Conservation (phyloP, 75 land plant genomes). For the Adiantum capillusveneris region DNA sequence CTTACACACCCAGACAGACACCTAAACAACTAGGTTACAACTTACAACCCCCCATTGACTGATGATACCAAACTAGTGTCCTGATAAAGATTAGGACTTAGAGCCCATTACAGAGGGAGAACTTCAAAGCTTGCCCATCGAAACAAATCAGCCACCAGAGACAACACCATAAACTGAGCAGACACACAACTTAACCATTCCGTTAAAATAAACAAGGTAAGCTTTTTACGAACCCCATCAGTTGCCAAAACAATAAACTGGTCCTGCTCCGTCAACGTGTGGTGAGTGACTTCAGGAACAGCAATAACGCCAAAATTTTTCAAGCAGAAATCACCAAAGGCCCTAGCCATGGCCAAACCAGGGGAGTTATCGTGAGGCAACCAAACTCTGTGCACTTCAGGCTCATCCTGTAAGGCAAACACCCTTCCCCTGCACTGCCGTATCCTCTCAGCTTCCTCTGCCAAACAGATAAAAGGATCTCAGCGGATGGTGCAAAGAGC, state of each 20-base stretch:
- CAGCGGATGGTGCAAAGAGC: no score
- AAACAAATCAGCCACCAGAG: no score
- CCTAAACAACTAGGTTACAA: no score
- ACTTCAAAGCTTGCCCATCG: no score
- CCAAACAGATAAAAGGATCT: neutral
- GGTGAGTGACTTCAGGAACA: slow-evolving; percentile 35
- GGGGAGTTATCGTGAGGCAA: slow-evolving; percentile 50
- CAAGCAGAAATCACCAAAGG: slow-evolving; percentile 67
- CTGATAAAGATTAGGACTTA: no score
- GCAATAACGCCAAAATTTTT: slow-evolving; percentile 67
- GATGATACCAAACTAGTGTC: no score
- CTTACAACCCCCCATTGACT: no score
- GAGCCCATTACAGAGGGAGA: no score
- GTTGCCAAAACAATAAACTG: slow-evolving; percentile 63
- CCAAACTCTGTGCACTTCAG: slow-evolving; percentile 56
- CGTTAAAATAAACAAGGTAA: no score
- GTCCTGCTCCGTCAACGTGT: slow-evolving; percentile 40
- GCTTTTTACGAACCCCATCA: slow-evolving; percentile 66
- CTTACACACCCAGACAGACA: no score
- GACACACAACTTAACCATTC: no score
- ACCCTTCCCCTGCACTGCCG: slow-evolving; percentile 49
- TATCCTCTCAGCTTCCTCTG: slow-evolving; percentile 62
- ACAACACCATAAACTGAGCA: no score
- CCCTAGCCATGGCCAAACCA: slow-evolving; percentile 73
- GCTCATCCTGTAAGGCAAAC: slow-evolving; percentile 44